Evolutionary conservation across 2,329 filamentous ascomycete genomes (phyloP).

Genomic region (Didymella pinodella): DNA sequence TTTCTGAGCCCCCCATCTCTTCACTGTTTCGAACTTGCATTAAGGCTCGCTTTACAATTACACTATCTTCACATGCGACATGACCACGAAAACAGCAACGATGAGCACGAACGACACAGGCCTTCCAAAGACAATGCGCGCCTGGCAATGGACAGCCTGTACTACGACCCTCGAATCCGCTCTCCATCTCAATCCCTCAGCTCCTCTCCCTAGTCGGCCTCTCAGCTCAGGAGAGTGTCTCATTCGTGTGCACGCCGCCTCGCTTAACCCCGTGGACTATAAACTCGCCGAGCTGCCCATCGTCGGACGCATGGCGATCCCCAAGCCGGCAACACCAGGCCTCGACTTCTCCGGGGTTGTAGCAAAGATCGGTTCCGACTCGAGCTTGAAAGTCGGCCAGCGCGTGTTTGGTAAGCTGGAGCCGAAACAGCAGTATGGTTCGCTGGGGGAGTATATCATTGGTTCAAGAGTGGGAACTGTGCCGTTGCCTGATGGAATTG

Average conservation of each 20-base stretch:
- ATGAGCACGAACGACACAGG: slow-evolving; percentile 1
- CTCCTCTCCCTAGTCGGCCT: slow-evolving; percentile 15
- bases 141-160: slow-evolving; percentile 35
- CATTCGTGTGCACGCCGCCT: slow-evolving; percentile 28
- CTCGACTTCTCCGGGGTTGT: slow-evolving; percentile 33
- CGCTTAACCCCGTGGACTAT: slow-evolving; percentile 38
- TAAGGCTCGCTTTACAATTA: background rate
- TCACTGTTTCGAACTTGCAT: background rate
- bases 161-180: slow-evolving; percentile 24
- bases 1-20: background rate
- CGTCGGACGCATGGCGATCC: slow-evolving; percentile 28
- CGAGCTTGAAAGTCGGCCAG: slow-evolving; percentile 24
- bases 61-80: background rate
- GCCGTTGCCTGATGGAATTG: slow-evolving; percentile 24
- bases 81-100: slow-evolving; percentile 7
- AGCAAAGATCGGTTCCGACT: slow-evolving; percentile 13
- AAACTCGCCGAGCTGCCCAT: slow-evolving; percentile 33
- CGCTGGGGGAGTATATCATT: slow-evolving; percentile 33
- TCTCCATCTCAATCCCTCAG: slow-evolving; percentile 21
- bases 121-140: slow-evolving; percentile 32
- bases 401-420: slow-evolving; percentile 36
- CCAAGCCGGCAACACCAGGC: slow-evolving; percentile 34
- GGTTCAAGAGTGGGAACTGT: slow-evolving; percentile 30
- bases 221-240: slow-evolving; percentile 25
- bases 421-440: slow-evolving; percentile 33